Percentiles rank a stretch among this genome's conserved stretches.
These are phyloP conservation scores for Podosphaera xanthii DNA, from an alignment of 2,329 filamentous ascomycete genomes.

Conservation along the genomic window DNA sequence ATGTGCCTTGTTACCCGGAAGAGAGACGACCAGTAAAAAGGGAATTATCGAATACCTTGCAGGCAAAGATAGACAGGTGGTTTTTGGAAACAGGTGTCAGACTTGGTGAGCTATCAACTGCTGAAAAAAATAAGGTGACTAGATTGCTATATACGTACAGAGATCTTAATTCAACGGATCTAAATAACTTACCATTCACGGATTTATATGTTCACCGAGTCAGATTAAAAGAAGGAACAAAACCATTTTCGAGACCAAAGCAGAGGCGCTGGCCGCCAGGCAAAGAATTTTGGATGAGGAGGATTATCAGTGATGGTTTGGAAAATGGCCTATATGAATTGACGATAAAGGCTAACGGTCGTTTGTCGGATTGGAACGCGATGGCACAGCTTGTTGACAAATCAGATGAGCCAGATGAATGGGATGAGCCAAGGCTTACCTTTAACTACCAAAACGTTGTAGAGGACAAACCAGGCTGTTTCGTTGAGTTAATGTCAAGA, in stretches of 20 bases:
- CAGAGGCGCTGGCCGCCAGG: background rate
- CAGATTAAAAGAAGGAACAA: background rate
- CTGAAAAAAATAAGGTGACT: too few species aligned
- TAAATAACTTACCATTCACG: too few species aligned
- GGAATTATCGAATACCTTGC: too few species aligned
- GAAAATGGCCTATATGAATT: background rate
- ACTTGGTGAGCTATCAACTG: too few species aligned
- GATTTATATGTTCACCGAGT: background rate
- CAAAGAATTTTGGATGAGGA: background rate
- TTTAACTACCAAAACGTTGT: slow-evolving; percentile 2
- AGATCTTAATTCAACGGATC: too few species aligned
- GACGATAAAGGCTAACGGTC: background rate
- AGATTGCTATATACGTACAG: too few species aligned
- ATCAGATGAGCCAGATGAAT: too few species aligned
- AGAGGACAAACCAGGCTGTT: background rate
- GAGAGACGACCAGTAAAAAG: too few species aligned
- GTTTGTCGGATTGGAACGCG: background rate
- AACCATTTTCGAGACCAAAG: background rate
- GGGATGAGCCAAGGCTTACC: background rate
- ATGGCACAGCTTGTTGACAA: background rate
- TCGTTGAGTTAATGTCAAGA: background rate
- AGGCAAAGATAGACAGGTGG: background rate
- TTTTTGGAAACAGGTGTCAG: too few species aligned
- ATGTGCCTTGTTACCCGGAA: too few species aligned
- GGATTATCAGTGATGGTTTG: background rate